Evolutionary conservation across 163 green algal genomes (phyloP).

Genomic region (Chlamydomonas reinhardtii): DNA sequence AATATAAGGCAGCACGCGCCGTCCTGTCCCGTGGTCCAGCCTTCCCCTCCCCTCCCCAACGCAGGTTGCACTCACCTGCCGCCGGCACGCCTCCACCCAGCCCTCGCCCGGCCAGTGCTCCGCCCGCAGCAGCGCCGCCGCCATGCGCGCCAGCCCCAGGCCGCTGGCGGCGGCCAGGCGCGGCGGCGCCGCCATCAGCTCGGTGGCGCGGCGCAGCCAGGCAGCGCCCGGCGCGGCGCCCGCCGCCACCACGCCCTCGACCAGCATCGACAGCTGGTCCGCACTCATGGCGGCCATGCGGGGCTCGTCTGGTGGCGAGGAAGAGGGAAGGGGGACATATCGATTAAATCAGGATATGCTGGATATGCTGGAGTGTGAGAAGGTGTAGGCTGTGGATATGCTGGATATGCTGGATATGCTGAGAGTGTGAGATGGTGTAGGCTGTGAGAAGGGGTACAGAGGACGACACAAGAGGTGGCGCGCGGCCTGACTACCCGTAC

Average conservation of each 20-base stretch:
- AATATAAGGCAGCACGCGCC: too few species aligned
- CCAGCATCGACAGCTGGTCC: constrained; percentile 47
- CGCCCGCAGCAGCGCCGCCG: constrained; percentile 5
- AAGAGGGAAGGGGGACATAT: too few species aligned
- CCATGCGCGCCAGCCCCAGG: constrained; percentile 1
- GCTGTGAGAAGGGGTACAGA: too few species aligned
- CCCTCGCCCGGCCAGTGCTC: constrained; percentile 10
- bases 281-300: constrained; percentile 25
- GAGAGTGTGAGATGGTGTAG: too few species aligned
- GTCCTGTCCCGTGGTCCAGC: too few species aligned
- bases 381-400: too few species aligned
- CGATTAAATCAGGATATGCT: too few species aligned
- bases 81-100: constrained; percentile 1
- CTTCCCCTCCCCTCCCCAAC: too few species aligned
- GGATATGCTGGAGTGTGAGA: too few species aligned
- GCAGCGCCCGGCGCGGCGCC: background rate
- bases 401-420: too few species aligned
- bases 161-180: constrained; percentile 11
- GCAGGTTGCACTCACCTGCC: background rate
- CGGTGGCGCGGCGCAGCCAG: constrained; percentile 13
- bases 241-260: constrained; percentile 4
- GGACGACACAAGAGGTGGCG: too few species aligned
- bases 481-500: too few species aligned
- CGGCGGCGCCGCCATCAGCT: background rate
- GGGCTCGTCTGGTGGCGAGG: background rate